Conservation (phyloP, 495 filamentous ascomycete genomes). For the Jackrogersella minutella region DNA sequence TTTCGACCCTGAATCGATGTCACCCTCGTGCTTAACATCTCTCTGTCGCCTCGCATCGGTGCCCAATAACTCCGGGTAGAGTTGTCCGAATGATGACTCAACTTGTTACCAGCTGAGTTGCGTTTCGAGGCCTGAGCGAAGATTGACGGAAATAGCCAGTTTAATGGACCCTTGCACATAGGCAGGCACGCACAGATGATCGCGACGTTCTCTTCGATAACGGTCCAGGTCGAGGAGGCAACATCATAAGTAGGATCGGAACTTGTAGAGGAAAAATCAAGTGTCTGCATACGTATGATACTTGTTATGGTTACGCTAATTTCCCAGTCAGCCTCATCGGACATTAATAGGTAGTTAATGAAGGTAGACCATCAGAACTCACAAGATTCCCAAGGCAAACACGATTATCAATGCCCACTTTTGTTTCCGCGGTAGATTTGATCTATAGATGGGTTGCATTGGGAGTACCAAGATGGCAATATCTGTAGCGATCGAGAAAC, state of each 20-base stretch:
- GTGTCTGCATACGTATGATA: conserved; percentile 41
- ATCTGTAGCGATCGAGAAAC: conserved; percentile 63
- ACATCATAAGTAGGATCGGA: conserved; percentile 45
- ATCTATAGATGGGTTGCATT: conserved; percentile 60
- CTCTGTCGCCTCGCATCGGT: conserved; percentile 25
- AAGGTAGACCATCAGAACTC: neutral
- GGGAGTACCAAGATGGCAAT: conserved; percentile 62
- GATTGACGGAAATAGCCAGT: conserved; percentile 35
- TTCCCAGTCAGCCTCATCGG: conserved; percentile 9
- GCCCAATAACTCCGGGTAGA: conserved; percentile 28
- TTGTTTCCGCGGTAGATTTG: conserved; percentile 59
- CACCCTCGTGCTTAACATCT: conserved; percentile 34
- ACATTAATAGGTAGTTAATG: neutral
- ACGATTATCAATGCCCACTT: conserved; percentile 61
- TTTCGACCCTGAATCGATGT: conserved; percentile 30
- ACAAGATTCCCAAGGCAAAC: conserved; percentile 64
- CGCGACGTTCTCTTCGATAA: conserved; percentile 55
- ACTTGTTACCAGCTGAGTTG: conserved; percentile 16
- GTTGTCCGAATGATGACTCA: conserved; percentile 15
- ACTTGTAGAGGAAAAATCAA: conserved; percentile 42
- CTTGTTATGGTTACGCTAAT: conserved; percentile 43
- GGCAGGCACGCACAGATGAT: conserved; percentile 61
- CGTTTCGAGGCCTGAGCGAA: conserved; percentile 18
- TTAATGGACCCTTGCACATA: conserved; percentile 37
- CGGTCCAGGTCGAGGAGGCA: conserved; percentile 55